Base-by-base conservation (phyloP, 352 stramenopile genomes). In the Phytopythium cucurbitacearum region DNA sequence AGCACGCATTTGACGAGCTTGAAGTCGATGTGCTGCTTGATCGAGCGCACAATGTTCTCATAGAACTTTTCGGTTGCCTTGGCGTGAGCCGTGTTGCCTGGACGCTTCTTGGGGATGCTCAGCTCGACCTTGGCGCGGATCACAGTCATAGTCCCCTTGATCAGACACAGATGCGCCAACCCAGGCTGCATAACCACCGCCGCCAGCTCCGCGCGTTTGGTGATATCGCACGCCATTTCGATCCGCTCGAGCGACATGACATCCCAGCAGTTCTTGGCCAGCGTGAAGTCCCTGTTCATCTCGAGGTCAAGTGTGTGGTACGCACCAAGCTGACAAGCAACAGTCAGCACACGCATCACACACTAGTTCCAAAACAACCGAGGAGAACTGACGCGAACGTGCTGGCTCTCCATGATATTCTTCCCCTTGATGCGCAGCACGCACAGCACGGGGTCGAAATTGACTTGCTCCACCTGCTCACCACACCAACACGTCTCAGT, bases 301-400 rank as follows among this genome's bases (percentile, higher is more conserved):
- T 98, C 96, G 8, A 99, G 66, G 46, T 98, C 97, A 35, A 99
- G 63, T 13, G 97, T 99, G 74, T 99, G 97, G 69, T 98, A 98
- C 43, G 96, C 94, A 50, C 97, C 97, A 67, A 99, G 83, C 73
- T 96, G 53, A 21, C 8, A 49, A 52, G 35, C 28, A 48, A 50
- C 38, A 34, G 38, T 32, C 37, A 1, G 6, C 35, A 28, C 42
- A 12, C 45, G 16, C 32, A 44, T 32, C 38, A 6, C 32, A 34
- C 42, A 60, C n/a, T 7, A 21, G 9, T 6, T 32, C 15, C 6
- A 2, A 12, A 15, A 56, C 44, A 16, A 7, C 36, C 7, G 13
- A 48, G 6, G 4, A 21, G 0, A 46, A 73, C 71, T 52, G 75
- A 97, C 89, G 56, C 96, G 94, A 40, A 99, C 95, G 63, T 97